Evolutionary conservation across 768 basidiomycete species (phyloP).

Genomic region (Leccinellum luteum): DNA sequence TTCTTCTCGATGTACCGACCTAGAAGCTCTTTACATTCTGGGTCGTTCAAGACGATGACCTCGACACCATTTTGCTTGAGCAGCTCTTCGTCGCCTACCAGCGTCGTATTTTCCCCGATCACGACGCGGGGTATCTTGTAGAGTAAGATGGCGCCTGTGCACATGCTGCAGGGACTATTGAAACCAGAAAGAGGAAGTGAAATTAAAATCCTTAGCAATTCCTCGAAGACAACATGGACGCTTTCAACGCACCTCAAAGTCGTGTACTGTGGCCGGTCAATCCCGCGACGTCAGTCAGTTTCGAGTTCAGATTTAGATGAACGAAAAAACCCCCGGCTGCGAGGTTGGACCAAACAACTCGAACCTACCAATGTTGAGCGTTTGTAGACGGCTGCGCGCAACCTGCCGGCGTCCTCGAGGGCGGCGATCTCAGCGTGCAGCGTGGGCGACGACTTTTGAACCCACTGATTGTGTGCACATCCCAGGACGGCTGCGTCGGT

Average conservation of each 20-base stretch:
- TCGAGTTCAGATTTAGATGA: background rate
- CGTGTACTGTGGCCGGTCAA: constrained; percentile 30
- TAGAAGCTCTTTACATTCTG: constrained; percentile 56
- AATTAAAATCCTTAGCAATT: background rate
- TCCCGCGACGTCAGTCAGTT: background rate
- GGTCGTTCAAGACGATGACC: constrained; percentile 45
- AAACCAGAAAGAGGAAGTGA: background rate
- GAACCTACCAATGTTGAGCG: constrained; percentile 48
- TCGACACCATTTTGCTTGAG: constrained; percentile 55
- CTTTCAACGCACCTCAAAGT: constrained; percentile 33
- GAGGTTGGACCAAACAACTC: background rate
- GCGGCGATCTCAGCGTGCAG: constrained; percentile 49
- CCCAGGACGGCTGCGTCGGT: constrained; percentile 33
- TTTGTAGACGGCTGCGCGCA: constrained; percentile 43
- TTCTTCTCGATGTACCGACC: constrained; percentile 50
- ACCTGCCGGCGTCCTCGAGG: constrained; percentile 52
- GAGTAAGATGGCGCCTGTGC: constrained; percentile 58
- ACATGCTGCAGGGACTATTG: constrained; percentile 61
- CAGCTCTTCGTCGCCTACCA: constrained; percentile 54
- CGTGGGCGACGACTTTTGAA: constrained; percentile 43
- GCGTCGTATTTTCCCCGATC: constrained; percentile 60
- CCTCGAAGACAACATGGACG: background rate
- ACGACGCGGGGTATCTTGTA: constrained; percentile 66
- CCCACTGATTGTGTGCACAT: constrained; percentile 42
- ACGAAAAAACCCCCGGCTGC: background rate